phyloP scores from a whole-genome alignment of 768 basidiomycete species.

The Hygrocybe punicea region DNA sequence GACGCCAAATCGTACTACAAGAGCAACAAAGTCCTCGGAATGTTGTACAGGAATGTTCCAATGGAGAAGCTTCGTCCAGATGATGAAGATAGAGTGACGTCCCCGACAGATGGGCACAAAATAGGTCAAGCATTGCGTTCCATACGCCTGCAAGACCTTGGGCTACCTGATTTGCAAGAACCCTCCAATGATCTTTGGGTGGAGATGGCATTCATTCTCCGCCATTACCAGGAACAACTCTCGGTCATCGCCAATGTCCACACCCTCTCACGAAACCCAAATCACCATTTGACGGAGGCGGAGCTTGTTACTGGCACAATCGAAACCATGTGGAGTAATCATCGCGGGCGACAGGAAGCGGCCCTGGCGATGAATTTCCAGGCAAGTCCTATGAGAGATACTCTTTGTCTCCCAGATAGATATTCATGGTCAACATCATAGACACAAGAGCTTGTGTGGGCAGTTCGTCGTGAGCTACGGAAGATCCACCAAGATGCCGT shows the following conservation, averaged over 20 bases:
- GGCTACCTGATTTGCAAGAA: constrained; percentile 19
- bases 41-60: constrained; percentile 45
- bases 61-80: constrained; percentile 30
- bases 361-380: constrained; percentile 44
- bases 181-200: constrained; percentile 23
- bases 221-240: constrained; percentile 35
- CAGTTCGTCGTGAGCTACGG: constrained; percentile 34
- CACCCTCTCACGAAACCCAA: constrained; percentile 36
- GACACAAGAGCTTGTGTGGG: constrained; percentile 40
- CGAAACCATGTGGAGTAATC: constrained; percentile 43
- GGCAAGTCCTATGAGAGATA: constrained; percentile 22
- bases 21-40: constrained; percentile 43
- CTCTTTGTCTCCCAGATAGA: constrained; percentile 7
- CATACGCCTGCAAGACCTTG: constrained; percentile 30
- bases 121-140: constrained; percentile 26
- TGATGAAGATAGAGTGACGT: constrained; percentile 6
- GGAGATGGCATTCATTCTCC: constrained; percentile 38
- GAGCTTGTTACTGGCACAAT: constrained; percentile 47
- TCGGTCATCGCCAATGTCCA: constrained; percentile 34
- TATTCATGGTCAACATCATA: constrained; percentile 13
- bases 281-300: constrained; percentile 37
- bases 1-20: constrained; percentile 32
- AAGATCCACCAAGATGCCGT: constrained; percentile 10
- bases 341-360: constrained; percentile 39
- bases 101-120: constrained; percentile 14